Evolutionary conservation across 2,329 filamentous ascomycete species (phyloP).

Genomic region (Cordyceps cateniannulata): DNA sequence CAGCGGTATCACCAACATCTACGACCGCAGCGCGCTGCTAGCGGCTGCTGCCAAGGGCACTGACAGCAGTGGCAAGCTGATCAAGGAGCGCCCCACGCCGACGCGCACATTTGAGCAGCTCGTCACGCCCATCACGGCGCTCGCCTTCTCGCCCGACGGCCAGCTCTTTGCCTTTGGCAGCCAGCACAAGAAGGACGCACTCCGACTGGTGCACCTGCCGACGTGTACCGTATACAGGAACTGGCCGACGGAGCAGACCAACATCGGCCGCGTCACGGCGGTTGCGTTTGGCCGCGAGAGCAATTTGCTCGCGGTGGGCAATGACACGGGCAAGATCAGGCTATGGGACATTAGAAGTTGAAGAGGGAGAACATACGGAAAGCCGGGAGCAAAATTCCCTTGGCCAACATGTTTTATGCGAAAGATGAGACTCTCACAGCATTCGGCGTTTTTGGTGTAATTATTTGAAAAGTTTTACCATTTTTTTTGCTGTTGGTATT

Average conservation of each 20-base stretch:
- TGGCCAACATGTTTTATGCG: neutral
- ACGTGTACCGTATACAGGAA: constrained; percentile 93
- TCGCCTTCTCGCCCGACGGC: constrained; percentile 80
- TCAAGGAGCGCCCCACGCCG: constrained; percentile 66
- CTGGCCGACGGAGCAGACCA: constrained; percentile 90
- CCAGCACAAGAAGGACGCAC: constrained; percentile 78
- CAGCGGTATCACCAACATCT: constrained; percentile 87
- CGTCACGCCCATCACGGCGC: constrained; percentile 72
- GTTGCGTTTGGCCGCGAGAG: constrained; percentile 62
- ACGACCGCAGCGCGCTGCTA: constrained; percentile 68
- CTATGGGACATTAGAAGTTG: constrained; percentile 81
- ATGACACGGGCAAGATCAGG: constrained; percentile 80
- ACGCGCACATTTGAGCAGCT: constrained; percentile 74
- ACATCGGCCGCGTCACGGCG: constrained; percentile 73
- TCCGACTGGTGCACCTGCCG: constrained; percentile 82
- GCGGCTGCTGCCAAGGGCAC: constrained; percentile 19
- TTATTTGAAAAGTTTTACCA: constrained; percentile 1
- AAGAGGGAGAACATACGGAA: neutral
- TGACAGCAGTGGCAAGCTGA: constrained; percentile 29
- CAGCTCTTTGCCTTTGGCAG: constrained; percentile 85
- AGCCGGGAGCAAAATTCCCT: neutral
- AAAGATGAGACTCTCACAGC: constrained; percentile 8
- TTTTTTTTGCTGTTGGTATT: neutral
- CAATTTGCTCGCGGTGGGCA: constrained; percentile 74
- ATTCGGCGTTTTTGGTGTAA: constrained; percentile 6